These are phyloP conservation scores for Saturnispora besseyi DNA, from an alignment of 805 yeast species.

Conservation along the genomic window DNA sequence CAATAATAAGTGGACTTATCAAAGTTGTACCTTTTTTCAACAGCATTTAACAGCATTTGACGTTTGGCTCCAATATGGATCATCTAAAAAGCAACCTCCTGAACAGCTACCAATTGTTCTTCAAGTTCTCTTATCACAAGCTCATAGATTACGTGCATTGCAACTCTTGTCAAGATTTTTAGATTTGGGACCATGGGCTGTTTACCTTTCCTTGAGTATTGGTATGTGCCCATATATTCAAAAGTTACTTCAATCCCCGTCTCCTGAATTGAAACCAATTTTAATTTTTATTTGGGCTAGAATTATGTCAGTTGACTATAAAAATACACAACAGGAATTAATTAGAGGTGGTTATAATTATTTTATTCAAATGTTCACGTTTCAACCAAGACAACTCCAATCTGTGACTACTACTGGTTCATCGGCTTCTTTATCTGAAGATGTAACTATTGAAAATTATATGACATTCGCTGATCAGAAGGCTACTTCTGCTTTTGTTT, in stretches of 20 bases:
- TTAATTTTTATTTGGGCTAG: conserved; percentile 96
- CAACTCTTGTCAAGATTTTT: conserved; percentile 75
- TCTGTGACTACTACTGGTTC: conserved; percentile 14
- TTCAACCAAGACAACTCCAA: conserved; percentile 22
- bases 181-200: conserved; percentile 98
- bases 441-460: conserved; percentile 26
- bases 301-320: conserved; percentile 90
- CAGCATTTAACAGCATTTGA: conserved; percentile 95
- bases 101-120: conserved; percentile 91
- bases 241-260: conserved; percentile 85
- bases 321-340: conserved; percentile 83
- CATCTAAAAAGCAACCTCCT: conserved; percentile 78
- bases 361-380: conserved; percentile 68
- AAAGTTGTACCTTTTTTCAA: conserved; percentile 90
- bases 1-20: conserved; percentile 40
- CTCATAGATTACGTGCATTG: conserved; percentile 83
- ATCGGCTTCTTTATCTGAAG: conserved; percentile 20
- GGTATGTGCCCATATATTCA: conserved; percentile 95
- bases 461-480: conserved; percentile 65
- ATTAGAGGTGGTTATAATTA: conserved; percentile 88
- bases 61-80: conserved; percentile 87
- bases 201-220: conserved; percentile 80
- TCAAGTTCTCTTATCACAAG: conserved; percentile 88
- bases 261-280: conserved; percentile 90
- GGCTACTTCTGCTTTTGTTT: conserved; percentile 90